Evolutionary conservation across 2,329 filamentous ascomycete species (phyloP).

Genomic region (Aspergillus floridensis): DNA sequence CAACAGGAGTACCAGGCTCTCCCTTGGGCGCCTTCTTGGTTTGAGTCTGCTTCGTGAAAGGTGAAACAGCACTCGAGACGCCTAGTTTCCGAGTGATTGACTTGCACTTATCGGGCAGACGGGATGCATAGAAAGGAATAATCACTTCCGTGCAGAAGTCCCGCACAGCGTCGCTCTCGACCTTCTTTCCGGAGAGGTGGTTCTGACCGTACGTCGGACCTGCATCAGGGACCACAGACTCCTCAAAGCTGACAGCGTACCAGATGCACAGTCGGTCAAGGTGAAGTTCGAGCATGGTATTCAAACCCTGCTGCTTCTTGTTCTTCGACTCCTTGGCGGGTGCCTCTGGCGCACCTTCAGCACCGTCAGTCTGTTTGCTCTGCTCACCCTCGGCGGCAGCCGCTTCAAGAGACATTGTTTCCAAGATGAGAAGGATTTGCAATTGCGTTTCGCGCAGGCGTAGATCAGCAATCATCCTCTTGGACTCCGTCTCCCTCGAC

Average conservation of each 20-base stretch:
- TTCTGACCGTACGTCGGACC: slow-evolving; percentile 28
- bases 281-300: slow-evolving; percentile 46
- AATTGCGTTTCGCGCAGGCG: slow-evolving; percentile 49
- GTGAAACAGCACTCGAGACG: slow-evolving; percentile 39
- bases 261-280: slow-evolving; percentile 52
- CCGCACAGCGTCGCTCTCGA: slow-evolving; percentile 45
- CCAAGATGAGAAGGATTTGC: slow-evolving; percentile 50
- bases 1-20: slow-evolving; percentile 33
- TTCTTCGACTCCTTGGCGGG: slow-evolving; percentile 25
- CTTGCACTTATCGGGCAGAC: slow-evolving; percentile 49
- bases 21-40: slow-evolving; percentile 27
- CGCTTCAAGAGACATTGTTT: slow-evolving; percentile 46
- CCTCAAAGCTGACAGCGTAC: slow-evolving; percentile 47
- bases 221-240: slow-evolving; percentile 29
- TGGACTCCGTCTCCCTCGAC: slow-evolving; percentile 38
- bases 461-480: slow-evolving; percentile 43
- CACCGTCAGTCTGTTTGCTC: slow-evolving; percentile 19
- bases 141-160: slow-evolving; percentile 53
- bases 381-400: slow-evolving; percentile 17
- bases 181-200: slow-evolving; percentile 32
- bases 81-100: slow-evolving; percentile 49
- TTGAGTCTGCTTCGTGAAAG: slow-evolving; percentile 32
- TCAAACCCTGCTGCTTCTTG: slow-evolving; percentile 45
- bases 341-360: slow-evolving; percentile 10
- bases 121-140: slow-evolving; percentile 49